Percentiles rank a stretch among this genome's conserved stretches.
phyloP scores from a whole-genome alignment of 192 early-diverging fungal genomes.

The Geranomyces variabilis region DNA sequence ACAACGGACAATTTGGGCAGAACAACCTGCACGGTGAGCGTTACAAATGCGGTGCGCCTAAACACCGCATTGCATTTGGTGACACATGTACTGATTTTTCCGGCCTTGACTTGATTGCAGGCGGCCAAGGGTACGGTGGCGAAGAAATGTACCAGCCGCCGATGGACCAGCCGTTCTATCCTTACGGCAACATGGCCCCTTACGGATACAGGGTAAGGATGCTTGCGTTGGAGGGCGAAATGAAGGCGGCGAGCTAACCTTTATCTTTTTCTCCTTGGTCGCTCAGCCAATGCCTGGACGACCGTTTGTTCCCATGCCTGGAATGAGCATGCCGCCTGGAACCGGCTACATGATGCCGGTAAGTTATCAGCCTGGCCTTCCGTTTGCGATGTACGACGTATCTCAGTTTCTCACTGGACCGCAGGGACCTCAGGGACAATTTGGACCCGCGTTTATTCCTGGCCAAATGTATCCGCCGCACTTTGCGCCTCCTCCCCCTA shows the following conservation, averaged over 20 bases:
- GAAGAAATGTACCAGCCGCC: conserved; percentile 30
- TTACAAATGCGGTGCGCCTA: neutral
- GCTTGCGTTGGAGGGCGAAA: neutral
- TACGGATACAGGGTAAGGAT: conserved; percentile 30
- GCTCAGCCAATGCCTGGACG: conserved; percentile 25
- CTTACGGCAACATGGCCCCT: conserved; percentile 10
- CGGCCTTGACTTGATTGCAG: neutral
- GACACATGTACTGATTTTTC: neutral
- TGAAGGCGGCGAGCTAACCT: neutral
- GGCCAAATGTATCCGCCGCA: conserved; percentile 23
- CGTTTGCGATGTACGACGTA: neutral
- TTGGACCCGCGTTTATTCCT: conserved; percentile 21
- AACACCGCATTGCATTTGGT: neutral
- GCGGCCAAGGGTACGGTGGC: neutral
- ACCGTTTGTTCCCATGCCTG: conserved; percentile 29
- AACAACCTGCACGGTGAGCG: conserved; percentile 1
- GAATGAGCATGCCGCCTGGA: conserved; percentile 32
- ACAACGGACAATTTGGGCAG: neutral
- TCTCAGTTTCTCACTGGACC: neutral
- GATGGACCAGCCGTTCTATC: neutral
- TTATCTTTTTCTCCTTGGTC: neutral
- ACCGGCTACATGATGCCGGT: conserved; percentile 25
- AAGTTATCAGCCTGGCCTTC: neutral
- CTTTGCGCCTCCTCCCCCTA: conserved; percentile 11
- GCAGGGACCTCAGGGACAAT: conserved; percentile 23